A percentile compares a stretch with the other conserved stretches of the same genome.
phyloP scores from a whole-genome alignment of 164 flowering plant genomes.

The Amborella trichopoda region DNA sequence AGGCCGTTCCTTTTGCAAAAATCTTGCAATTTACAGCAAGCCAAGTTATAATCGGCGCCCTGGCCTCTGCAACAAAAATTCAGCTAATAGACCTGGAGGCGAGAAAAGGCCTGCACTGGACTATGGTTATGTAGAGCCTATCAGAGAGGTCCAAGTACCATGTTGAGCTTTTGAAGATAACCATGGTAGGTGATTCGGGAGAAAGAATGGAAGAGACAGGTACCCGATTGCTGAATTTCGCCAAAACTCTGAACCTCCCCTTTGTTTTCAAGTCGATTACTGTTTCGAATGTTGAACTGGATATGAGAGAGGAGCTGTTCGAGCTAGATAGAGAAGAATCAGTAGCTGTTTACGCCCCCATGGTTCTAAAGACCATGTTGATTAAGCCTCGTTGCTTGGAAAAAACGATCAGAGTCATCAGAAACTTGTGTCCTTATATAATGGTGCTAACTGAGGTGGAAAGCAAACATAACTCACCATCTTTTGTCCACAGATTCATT shows the following conservation, averaged over 20 bases:
- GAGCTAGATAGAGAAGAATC: slow-evolving; percentile 30
- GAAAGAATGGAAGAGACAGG: slow-evolving; percentile 20
- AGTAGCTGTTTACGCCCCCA: slow-evolving; percentile 20
- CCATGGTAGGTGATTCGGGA: too few species aligned
- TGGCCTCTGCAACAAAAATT: slow-evolving; percentile 25
- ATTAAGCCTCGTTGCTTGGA: slow-evolving; percentile 18
- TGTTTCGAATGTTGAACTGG: slow-evolving; percentile 23
- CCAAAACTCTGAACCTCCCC: slow-evolving; percentile 19
- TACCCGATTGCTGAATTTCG: slow-evolving; percentile 20
- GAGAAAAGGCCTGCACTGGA: slow-evolving; percentile 27
- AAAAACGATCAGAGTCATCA: slow-evolving; percentile 28
- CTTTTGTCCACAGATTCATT: slow-evolving; percentile 31
- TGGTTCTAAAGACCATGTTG: slow-evolving; percentile 10
- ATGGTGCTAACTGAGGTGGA: slow-evolving; percentile 41
- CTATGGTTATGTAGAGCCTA: slow-evolving; percentile 43
- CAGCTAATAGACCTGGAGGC: slow-evolving; percentile 40
- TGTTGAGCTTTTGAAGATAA: slow-evolving; percentile 38
- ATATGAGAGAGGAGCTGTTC: slow-evolving; percentile 24
- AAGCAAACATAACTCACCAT: slow-evolving; percentile 34
- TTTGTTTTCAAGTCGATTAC: slow-evolving; percentile 20
- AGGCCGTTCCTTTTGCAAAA: slow-evolving; percentile 22
- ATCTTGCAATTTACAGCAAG: slow-evolving; percentile 28
- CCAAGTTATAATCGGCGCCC: too few species aligned
- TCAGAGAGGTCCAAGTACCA: slow-evolving; percentile 10
- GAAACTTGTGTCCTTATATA: slow-evolving; percentile 26